Evolutionary conservation across 495 filamentous ascomycete species (phyloP).

Genomic region (Cercophora sp.): DNA sequence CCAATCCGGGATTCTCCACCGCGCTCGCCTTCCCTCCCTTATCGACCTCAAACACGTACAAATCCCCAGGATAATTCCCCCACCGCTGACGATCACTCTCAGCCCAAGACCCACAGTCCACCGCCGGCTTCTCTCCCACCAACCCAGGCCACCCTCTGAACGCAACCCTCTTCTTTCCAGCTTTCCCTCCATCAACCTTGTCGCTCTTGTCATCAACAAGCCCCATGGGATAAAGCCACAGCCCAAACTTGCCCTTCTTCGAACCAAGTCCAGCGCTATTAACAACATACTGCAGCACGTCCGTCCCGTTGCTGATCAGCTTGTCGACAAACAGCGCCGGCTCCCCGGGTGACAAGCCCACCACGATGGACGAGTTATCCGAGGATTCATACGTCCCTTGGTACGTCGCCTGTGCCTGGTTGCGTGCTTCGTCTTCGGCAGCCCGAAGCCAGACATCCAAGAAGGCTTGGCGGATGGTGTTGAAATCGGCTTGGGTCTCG

Average conservation of each 20-base stretch:
- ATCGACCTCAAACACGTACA: conserved; percentile 8
- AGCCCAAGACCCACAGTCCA: conserved; percentile 8
- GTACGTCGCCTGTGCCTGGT: conserved; percentile 3
- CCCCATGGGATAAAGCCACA: conserved; percentile 10
- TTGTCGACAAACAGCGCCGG: conserved; percentile 4
- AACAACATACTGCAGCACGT: neutral
- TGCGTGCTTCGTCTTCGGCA: conserved; percentile 4
- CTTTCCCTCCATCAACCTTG: neutral
- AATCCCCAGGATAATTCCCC: conserved; percentile 12
- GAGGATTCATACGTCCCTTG: conserved; percentile 1
- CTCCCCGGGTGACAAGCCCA: neutral
- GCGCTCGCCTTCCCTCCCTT: neutral
- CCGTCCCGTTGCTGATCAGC: conserved; percentile 6
- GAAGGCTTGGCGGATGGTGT: neutral
- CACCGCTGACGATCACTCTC: conserved; percentile 7
- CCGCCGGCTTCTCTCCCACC: conserved; percentile 4
- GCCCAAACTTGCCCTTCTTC: conserved; percentile 3
- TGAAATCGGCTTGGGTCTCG: neutral
- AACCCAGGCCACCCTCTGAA: conserved; percentile 9
- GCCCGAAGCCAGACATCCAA: conserved; percentile 4
- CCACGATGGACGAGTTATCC: conserved; percentile 5
- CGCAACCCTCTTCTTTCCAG: neutral
- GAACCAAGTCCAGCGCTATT: neutral
- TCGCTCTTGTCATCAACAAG: conserved; percentile 1
- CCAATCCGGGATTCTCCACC: conserved; percentile 11